Evolutionary conservation across 2,329 filamentous ascomycete species (phyloP).

Genomic region (Lachnellula occidentalis): DNA sequence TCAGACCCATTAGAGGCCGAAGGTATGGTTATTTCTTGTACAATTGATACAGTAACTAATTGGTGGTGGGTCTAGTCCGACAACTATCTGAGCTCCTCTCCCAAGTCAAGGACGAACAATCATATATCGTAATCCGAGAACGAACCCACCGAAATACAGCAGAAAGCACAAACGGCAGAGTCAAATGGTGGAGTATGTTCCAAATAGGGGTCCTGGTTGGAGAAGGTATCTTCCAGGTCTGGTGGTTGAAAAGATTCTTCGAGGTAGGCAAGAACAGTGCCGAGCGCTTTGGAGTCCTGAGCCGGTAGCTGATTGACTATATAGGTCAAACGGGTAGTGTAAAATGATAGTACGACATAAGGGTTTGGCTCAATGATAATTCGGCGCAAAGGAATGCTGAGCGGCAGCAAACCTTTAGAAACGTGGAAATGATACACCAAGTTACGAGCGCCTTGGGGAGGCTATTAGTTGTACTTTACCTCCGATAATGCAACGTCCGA

Average conservation of each 20-base stretch:
- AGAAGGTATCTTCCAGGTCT: slow-evolving; percentile 96
- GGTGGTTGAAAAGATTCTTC: slow-evolving; percentile 98
- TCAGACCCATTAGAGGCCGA: slow-evolving; percentile 87
- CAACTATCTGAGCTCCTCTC: slow-evolving; percentile 77
- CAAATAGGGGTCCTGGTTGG: slow-evolving; percentile 83
- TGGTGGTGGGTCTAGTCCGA: slow-evolving; percentile 52
- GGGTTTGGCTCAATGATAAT: slow-evolving; percentile 13
- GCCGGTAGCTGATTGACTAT: slow-evolving; percentile 27
- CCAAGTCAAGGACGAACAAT: slow-evolving; percentile 96
- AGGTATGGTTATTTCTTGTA: slow-evolving; percentile 48
- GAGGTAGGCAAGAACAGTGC: slow-evolving; percentile 51
- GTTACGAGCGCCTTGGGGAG: not conserved
- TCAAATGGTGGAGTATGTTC: slow-evolving; percentile 99
- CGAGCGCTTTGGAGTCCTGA: slow-evolving; percentile 28
- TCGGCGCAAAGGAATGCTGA: slow-evolving; percentile 22
- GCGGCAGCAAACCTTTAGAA: slow-evolving; percentile 5
- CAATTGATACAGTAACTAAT: no score
- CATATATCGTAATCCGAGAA: slow-evolving; percentile 93
- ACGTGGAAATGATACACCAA: slow-evolving; percentile 13
- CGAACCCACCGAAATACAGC: slow-evolving; percentile 96
- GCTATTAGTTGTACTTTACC: slow-evolving; percentile 12
- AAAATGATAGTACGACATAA: slow-evolving; percentile 21
- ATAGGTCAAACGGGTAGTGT: slow-evolving; percentile 61
- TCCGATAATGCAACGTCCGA: slow-evolving; percentile 4
- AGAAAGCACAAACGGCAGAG: slow-evolving; percentile 92